Percentiles rank a stretch among this genome's conserved stretches.
Conservation (phyloP, 1,139 yeast species). For the Pichia sp. region DNA sequence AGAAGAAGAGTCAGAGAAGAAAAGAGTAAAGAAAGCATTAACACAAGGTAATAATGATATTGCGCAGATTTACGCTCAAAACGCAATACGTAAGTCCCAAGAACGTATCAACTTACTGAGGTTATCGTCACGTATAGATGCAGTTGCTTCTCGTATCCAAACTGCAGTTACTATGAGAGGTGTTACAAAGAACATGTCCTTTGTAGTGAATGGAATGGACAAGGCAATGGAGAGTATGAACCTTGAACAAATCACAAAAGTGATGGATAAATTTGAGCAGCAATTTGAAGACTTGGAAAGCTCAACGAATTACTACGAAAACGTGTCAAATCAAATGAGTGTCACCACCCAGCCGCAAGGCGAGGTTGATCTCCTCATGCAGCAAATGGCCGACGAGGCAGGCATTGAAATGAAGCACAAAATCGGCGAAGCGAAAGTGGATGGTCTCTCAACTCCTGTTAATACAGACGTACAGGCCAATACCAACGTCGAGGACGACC, state of each 20-base stretch:
- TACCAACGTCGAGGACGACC: conserved; percentile 58
- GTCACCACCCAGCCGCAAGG: conserved; percentile 92
- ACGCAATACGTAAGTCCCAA: conserved; percentile 86
- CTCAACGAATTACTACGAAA: conserved; percentile 86
- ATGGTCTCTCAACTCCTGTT: conserved; percentile 32
- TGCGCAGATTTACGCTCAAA: conserved; percentile 91
- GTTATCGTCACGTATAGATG: conserved; percentile 85
- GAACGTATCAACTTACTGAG: conserved; percentile 79
- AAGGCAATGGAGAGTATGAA: conserved; percentile 95
- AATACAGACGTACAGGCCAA: conserved; percentile 3
- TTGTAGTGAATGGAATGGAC: conserved; percentile 93
- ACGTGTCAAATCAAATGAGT: conserved; percentile 80
- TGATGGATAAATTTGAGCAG: conserved; percentile 94
- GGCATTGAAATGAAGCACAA: conserved; percentile 90
- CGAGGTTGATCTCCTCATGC: conserved; percentile 87
- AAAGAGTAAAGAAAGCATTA: conserved; percentile 84
- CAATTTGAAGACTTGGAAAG: conserved; percentile 97
- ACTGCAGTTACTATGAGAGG: conserved; percentile 97
- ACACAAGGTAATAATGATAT: conserved; percentile 85
- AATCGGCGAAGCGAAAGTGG: conserved; percentile 25
- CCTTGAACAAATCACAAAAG: conserved; percentile 81
- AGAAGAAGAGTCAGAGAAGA: conserved; percentile 82
- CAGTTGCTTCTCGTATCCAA: conserved; percentile 92
- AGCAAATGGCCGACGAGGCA: conserved; percentile 95
- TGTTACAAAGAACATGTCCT: conserved; percentile 90